A percentile compares a stretch with the other conserved stretches of the same genome.
phyloP scores from a whole-genome alignment of 768 basidiomycete genomes.

The Boletus bicolor region DNA sequence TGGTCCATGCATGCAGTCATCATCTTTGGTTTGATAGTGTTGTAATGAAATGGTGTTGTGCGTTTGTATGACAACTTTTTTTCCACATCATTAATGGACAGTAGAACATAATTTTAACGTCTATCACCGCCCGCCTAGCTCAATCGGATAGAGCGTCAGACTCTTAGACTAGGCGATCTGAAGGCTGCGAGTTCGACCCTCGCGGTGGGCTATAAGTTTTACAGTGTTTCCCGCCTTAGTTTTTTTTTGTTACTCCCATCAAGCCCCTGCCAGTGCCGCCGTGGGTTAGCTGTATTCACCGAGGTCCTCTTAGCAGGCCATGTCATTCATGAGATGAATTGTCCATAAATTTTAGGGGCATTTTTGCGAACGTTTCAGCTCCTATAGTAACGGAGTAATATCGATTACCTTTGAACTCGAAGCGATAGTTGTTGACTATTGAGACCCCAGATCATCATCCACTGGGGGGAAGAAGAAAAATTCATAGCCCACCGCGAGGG shows the following conservation, averaged over 20 bases:
- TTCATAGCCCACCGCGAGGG: conserved; percentile 73
- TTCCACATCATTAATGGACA: neutral
- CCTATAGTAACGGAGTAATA: neutral
- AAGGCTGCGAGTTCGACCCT: conserved; percentile 66
- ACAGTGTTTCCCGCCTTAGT: neutral
- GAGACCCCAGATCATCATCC: neutral
- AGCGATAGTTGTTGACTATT: neutral
- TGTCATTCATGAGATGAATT: neutral
- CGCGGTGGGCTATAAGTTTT: conserved; percentile 49
- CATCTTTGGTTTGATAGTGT: neutral
- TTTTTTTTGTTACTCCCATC: neutral
- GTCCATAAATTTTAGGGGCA: neutral
- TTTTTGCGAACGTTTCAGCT: neutral
- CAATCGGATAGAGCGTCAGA: conserved; percentile 69
- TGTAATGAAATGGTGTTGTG: conserved; percentile 3
- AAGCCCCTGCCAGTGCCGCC: neutral
- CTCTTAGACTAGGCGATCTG: conserved; percentile 53
- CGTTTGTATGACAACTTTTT: neutral
- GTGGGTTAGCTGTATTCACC: neutral
- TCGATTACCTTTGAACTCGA: neutral
- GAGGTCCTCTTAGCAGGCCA: neutral
- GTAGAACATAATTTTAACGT: too few species aligned
- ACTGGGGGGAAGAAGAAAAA: neutral
- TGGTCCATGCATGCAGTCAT: neutral
- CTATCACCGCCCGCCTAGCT: conserved; percentile 51